Conservation (phyloP, 352 stramenopile species). For the Pythium sp. region DNA sequence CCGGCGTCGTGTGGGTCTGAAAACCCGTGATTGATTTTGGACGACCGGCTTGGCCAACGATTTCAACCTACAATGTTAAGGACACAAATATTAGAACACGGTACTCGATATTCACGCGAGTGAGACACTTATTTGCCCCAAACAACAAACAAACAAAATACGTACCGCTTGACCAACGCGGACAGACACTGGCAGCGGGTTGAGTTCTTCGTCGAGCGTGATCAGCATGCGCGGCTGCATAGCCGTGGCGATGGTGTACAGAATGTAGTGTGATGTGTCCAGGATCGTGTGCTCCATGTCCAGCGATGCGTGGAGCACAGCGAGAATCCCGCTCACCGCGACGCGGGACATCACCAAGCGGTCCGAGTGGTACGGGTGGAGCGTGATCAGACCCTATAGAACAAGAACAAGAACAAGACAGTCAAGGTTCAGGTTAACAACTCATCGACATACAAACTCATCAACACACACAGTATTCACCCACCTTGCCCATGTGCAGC, state of each 20-base stretch:
- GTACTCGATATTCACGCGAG: background rate
- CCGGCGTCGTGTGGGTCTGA: constrained; percentile 99
- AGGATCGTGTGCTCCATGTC: constrained; percentile 98
- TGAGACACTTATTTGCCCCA: background rate
- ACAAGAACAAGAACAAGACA: constrained; percentile 3
- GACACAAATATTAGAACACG: no score
- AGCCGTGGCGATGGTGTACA: constrained; percentile 97
- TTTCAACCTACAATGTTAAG: constrained; percentile 84
- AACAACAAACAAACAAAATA: constrained; percentile 12
- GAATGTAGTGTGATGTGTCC: constrained; percentile 98
- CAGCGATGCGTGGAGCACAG: constrained; percentile 94
- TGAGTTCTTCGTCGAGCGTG: constrained; percentile 95
- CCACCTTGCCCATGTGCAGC: constrained; percentile 97
- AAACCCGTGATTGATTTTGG: constrained; percentile 99
- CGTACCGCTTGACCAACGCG: constrained; percentile 96
- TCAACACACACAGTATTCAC: background rate
- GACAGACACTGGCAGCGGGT: constrained; percentile 96
- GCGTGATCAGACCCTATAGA: constrained; percentile 91
- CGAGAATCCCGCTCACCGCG: constrained; percentile 93
- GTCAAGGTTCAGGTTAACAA: background rate
- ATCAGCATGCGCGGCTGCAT: constrained; percentile 99
- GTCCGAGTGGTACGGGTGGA: constrained; percentile 98
- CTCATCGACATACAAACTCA: background rate
- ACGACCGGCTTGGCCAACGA: constrained; percentile 97
- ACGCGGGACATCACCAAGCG: constrained; percentile 86